Evolutionary conservation across 2,329 filamentous ascomycete genomes (phyloP).

Genomic region (Sporothrix mexicana): DNA sequence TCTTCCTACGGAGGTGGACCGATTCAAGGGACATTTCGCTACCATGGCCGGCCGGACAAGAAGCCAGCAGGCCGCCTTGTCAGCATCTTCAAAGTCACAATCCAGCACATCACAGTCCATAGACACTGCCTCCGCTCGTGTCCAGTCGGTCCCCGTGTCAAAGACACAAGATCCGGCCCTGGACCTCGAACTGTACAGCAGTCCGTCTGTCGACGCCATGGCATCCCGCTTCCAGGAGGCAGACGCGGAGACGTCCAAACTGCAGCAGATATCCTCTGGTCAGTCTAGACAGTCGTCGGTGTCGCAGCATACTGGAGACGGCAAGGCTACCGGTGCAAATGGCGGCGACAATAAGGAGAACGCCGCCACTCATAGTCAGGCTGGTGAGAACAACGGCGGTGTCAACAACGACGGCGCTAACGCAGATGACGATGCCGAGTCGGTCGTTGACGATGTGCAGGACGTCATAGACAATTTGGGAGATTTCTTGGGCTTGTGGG

Average conservation of each 20-base stretch:
- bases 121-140: background rate
- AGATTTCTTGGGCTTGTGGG: constrained; percentile 51
- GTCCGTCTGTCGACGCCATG: constrained; percentile 54
- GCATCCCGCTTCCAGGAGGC: constrained; percentile 57
- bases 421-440: constrained; percentile 26
- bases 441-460: constrained; percentile 50
- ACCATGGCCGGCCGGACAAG: constrained; percentile 34
- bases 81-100: background rate
- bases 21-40: constrained; percentile 45
- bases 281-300: constrained; percentile 26
- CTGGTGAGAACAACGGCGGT: constrained; percentile 32
- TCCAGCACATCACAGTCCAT: background rate
- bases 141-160: background rate
- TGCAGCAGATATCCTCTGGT: constrained; percentile 25
- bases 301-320: background rate
- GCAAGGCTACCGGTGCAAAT: background rate
- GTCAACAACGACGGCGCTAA: constrained; percentile 6
- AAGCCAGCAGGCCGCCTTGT: background rate
- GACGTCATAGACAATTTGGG: constrained; percentile 54
- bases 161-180: background rate
- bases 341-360: constrained; percentile 25
- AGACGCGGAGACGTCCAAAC: constrained; percentile 42
- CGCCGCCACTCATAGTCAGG: background rate
- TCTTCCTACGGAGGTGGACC: constrained; percentile 46
- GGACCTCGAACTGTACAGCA: constrained; percentile 40